A percentile compares a stretch with the other conserved stretches of the same genome.
Evolutionary conservation across 495 filamentous ascomycete genomes (phyloP).

Genomic region (Hypoxylon trugodes): DNA sequence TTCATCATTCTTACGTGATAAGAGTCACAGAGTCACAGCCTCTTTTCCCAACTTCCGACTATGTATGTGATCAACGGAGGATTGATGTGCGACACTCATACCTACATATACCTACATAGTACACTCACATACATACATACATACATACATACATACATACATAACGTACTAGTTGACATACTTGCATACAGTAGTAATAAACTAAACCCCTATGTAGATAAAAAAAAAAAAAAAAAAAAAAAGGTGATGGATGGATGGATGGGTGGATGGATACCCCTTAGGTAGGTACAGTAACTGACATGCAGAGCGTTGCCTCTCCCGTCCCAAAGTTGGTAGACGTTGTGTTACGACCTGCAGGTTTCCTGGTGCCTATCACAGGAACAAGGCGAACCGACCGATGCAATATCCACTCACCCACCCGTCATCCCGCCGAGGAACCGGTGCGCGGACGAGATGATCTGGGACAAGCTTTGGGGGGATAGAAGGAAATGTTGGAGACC

Average conservation of each 20-base stretch:
- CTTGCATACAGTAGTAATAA: too few species aligned
- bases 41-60: conserved; percentile 17
- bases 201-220: too few species aligned
- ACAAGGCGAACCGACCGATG: too few species aligned
- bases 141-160: too few species aligned
- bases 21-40: conserved; percentile 7
- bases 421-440: conserved; percentile 20
- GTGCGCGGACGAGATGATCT: conserved; percentile 21
- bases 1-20: conserved; percentile 14
- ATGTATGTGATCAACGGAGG: conserved; percentile 27
- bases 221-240: too few species aligned
- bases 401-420: conserved; percentile 28
- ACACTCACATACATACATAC: not conserved
- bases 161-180: too few species aligned
- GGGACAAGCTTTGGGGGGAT: conserved; percentile 22
- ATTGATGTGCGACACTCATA: conserved; percentile 21
- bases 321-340: conserved; percentile 24
- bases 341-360: conserved; percentile 38
- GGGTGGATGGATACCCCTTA: too few species aligned
- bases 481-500: conserved; percentile 26
- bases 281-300: conserved; percentile 10
- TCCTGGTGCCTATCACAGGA: conserved; percentile 33
- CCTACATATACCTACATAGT: not conserved
- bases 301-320: conserved; percentile 9
- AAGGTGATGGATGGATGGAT: too few species aligned